Percentiles rank a stretch among this genome's conserved stretches.
Evolutionary conservation across 345 rosid genomes (phyloP).

Genomic region (Murraya paniculata): DNA sequence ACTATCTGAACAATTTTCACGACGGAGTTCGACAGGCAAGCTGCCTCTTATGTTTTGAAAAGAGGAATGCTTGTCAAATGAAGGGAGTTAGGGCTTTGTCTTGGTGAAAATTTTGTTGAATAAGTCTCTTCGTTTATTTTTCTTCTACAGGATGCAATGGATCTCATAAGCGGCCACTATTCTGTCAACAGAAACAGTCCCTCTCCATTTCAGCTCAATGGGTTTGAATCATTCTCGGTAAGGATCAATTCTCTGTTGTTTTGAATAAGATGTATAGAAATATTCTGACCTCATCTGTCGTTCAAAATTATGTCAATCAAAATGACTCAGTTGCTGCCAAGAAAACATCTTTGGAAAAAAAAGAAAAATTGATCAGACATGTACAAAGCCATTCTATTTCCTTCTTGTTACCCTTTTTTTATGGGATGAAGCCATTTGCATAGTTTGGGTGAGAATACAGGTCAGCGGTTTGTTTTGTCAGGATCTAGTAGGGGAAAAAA

Average conservation of each 20-base stretch:
- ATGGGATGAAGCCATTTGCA: neutral
- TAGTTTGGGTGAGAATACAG: neutral
- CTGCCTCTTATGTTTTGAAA: conserved; percentile 12
- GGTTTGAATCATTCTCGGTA: conserved; percentile 70
- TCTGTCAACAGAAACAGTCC: conserved; percentile 55
- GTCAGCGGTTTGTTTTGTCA: neutral
- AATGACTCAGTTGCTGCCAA: neutral
- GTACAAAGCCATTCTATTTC: neutral
- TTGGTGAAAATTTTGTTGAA: neutral
- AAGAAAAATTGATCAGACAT: neutral
- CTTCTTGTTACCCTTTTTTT: neutral
- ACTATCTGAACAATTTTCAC: conserved; percentile 87
- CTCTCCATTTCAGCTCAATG: conserved; percentile 73
- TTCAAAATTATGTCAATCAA: neutral
- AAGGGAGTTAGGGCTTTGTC: neutral
- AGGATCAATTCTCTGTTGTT: conserved; percentile 22
- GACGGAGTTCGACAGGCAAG: conserved; percentile 97
- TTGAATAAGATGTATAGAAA: neutral
- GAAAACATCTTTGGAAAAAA: neutral
- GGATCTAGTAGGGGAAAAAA: neutral
- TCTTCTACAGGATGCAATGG: conserved; percentile 74
- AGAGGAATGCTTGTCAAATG: neutral
- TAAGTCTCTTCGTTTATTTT: neutral
- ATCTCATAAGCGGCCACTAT: conserved; percentile 90
- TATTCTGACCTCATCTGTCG: neutral